These are phyloP conservation scores for Plantago coronopus DNA, from an alignment of 305 asterid species.

Conservation along the genomic window DNA sequence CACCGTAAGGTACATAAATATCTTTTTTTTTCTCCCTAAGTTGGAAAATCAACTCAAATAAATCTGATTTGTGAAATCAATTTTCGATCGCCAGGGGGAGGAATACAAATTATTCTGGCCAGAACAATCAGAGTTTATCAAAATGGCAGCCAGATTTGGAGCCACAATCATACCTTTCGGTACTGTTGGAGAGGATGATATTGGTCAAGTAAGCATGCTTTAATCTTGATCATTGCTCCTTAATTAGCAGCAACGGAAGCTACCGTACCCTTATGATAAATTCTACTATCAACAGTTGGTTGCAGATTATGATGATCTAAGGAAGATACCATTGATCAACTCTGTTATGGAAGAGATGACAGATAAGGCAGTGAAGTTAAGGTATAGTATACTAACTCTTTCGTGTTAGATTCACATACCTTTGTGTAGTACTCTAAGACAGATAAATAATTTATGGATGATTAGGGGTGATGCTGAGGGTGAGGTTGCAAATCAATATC, in stretches of 20 bases:
- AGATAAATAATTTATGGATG: not conserved
- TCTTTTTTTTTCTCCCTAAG: not conserved
- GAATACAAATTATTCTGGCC: slow-evolving; percentile 90
- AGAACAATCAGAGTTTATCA: slow-evolving; percentile 77
- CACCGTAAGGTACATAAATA: slow-evolving; percentile 57
- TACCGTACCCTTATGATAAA: not conserved
- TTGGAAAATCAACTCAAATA: too few species aligned
- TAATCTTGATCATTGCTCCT: not conserved
- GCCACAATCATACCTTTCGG: slow-evolving; percentile 89
- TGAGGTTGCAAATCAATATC: slow-evolving; percentile 67
- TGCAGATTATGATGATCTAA: slow-evolving; percentile 63
- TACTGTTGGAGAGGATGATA: slow-evolving; percentile 79
- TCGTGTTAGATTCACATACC: too few species aligned
- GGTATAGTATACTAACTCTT: slow-evolving; percentile 35
- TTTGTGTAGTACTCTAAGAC: not conserved
- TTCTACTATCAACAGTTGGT: slow-evolving; percentile 40
- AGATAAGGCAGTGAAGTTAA: slow-evolving; percentile 46
- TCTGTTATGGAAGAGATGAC: slow-evolving; percentile 40
- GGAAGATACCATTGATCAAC: slow-evolving; percentile 57
- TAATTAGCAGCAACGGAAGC: too few species aligned
- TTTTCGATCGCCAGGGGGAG: slow-evolving; percentile 56
- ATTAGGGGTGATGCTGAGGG: slow-evolving; percentile 51
- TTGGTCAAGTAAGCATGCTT: slow-evolving; percentile 35
- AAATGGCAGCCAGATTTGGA: slow-evolving; percentile 86
- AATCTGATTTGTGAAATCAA: not conserved